Conservation (phyloP, 2,329 filamentous ascomycete species). For the Fusarium fracticaudum region DNA sequence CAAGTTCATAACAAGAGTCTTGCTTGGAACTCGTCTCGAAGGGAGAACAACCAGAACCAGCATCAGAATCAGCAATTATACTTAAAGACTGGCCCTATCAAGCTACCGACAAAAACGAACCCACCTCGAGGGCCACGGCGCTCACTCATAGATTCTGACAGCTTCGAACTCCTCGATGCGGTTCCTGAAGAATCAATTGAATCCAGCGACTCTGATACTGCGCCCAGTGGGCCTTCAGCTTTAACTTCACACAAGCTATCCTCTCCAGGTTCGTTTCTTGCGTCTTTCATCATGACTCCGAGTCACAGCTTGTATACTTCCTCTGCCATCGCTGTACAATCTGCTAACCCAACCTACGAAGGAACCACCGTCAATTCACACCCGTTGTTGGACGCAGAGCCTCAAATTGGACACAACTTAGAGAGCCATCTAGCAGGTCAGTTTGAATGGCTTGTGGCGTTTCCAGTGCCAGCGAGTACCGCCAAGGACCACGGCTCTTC, state of each 20-base stretch:
- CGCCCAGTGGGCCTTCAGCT: not conserved
- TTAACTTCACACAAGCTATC: not conserved
- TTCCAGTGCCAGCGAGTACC: slow-evolving; percentile 45
- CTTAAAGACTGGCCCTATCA: slow-evolving; percentile 22
- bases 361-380: slow-evolving; percentile 23
- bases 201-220: slow-evolving; percentile 7
- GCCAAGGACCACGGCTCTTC: slow-evolving; percentile 27
- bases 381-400: slow-evolving; percentile 40
- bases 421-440: slow-evolving; percentile 58
- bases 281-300: not conserved
- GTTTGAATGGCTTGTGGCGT: slow-evolving; percentile 61
- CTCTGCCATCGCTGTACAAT: not conserved
- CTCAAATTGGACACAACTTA: slow-evolving; percentile 47
- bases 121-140: slow-evolving; percentile 43
- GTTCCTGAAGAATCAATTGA: slow-evolving; percentile 45
- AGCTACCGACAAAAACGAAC: slow-evolving; percentile 12
- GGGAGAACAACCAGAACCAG: not conserved
- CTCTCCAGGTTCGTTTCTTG: slow-evolving; percentile 30
- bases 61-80: not conserved
- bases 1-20: slow-evolving; percentile 40
- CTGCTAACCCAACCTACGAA: slow-evolving; percentile 28
- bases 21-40: slow-evolving; percentile 19
- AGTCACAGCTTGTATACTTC: not conserved
- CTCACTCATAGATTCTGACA: slow-evolving; percentile 45
- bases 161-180: slow-evolving; percentile 48